Conservation (phyloP, 1,284 basidiomycete species). For the Tremellales sp. region DNA sequence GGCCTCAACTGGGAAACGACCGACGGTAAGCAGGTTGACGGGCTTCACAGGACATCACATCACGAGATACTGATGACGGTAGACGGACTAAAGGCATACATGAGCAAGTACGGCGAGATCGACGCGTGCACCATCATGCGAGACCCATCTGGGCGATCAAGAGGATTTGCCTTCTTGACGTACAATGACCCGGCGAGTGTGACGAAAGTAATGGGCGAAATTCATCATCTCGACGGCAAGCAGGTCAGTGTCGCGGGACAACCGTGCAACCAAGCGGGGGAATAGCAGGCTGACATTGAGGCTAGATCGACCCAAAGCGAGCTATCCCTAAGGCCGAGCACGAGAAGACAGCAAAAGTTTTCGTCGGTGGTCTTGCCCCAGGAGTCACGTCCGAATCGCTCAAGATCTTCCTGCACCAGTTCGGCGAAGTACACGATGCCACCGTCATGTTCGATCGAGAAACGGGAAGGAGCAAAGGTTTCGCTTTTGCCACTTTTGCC, state of each 20-base stretch:
- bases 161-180: conserved; percentile 91
- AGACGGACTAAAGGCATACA: conserved; percentile 81
- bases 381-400: conserved; percentile 90
- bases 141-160: conserved; percentile 79
- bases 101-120: conserved; percentile 83
- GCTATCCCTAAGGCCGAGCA: conserved; percentile 95
- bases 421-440: conserved; percentile 88
- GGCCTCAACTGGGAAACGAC: conserved; percentile 96
- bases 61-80: conserved; percentile 4
- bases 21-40: conserved; percentile 75
- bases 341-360: conserved; percentile 84
- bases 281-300: not conserved
- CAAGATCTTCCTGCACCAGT: conserved; percentile 83
- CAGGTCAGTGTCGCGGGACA: conserved; percentile 58
- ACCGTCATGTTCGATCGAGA: conserved; percentile 99
- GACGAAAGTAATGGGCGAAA: conserved; percentile 80
- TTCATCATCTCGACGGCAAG: conserved; percentile 90
- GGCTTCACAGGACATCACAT: no score
- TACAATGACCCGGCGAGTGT: conserved; percentile 82
- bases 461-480: conserved; percentile 91
- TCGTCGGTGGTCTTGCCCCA: conserved; percentile 90
- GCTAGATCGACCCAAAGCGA: conserved; percentile 97
- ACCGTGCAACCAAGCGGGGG: not conserved
- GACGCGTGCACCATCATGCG: conserved; percentile 94
- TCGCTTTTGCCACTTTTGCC: conserved; percentile 91